Percentiles rank a stretch among this genome's conserved stretches.
These are phyloP conservation scores for Xylaria sp. DNA, from an alignment of 2,329 filamentous ascomycete genomes.

Conservation along the genomic window DNA sequence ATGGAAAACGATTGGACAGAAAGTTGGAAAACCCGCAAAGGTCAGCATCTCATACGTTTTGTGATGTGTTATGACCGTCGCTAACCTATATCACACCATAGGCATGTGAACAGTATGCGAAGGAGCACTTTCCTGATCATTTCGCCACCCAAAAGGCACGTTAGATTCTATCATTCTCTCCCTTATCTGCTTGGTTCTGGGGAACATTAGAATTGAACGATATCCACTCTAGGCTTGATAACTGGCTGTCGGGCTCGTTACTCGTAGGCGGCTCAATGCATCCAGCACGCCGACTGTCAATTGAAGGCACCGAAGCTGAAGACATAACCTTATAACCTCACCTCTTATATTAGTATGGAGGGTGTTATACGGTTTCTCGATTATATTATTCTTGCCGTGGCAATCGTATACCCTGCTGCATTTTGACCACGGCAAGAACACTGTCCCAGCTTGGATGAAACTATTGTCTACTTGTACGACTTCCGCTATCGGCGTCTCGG, in stretches of 20 bases:
- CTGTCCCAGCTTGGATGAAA: neutral
- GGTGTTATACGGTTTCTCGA: neutral
- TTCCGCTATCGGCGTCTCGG: neutral
- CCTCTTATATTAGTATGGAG: constrained; percentile 13
- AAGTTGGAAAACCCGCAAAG: constrained; percentile 98
- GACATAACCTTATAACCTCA: constrained; percentile 1
- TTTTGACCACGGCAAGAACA: neutral
- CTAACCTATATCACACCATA: constrained; percentile 43
- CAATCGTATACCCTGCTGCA: neutral
- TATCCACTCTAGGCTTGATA: neutral
- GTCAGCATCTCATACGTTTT: constrained; percentile 55
- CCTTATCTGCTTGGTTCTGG: neutral
- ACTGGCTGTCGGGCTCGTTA: neutral
- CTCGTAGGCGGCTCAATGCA: constrained; percentile 20
- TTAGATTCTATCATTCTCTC: constrained; percentile 16
- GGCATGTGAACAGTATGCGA: constrained; percentile 92
- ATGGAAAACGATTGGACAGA: constrained; percentile 96
- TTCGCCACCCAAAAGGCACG: constrained; percentile 40
- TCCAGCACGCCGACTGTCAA: constrained; percentile 1
- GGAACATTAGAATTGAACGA: neutral
- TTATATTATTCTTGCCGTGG: neutral
- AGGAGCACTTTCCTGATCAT: constrained; percentile 80
- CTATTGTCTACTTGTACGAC: neutral
- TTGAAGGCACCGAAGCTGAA: neutral
- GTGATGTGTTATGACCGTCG: neutral